A percentile compares a stretch with the other conserved stretches of the same genome.
Conservation (phyloP, 2,329 filamentous ascomycete species). For the Claviceps sp. region DNA sequence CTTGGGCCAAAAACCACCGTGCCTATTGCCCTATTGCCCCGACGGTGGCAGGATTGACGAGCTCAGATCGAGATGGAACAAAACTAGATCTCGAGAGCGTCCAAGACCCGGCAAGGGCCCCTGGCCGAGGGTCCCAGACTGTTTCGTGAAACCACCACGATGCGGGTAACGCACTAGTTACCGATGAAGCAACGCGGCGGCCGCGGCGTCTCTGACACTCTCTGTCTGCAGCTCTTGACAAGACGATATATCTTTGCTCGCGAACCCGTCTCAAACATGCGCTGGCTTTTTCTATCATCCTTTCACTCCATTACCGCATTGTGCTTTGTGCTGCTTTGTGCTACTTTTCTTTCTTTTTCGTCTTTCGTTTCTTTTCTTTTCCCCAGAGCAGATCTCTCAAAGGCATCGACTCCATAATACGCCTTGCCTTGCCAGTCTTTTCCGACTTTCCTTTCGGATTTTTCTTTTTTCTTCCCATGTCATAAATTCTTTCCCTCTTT, state of each 20-base stretch:
- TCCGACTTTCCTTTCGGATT: constrained; percentile 4
- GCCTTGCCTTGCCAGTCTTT: constrained; percentile 16
- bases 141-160: constrained; percentile 10
- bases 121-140: constrained; percentile 6
- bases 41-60: constrained; percentile 9
- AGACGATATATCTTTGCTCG: constrained; percentile 9
- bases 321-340: background rate
- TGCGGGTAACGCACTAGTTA: constrained; percentile 1
- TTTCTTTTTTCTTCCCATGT: constrained; percentile 14
- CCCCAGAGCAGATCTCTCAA: constrained; percentile 3
- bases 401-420: constrained; percentile 3
- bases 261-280: background rate
- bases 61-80: constrained; percentile 14
- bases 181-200: background rate
- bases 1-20: constrained; percentile 11
- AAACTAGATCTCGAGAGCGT: constrained; percentile 13
- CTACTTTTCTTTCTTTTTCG: background rate
- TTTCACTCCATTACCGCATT: constrained; percentile 2
- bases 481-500: constrained; percentile 10
- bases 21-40: constrained; percentile 9
- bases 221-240: background rate
- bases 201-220: background rate
- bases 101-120: constrained; percentile 6
- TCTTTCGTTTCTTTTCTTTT: constrained; percentile 3
- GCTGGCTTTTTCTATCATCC: constrained; percentile 4